Percentiles rank a stretch among this genome's conserved stretches.
These are phyloP conservation scores for Candida sp. DNA, from an alignment of 1,139 yeast species.

Conservation along the genomic window DNA sequence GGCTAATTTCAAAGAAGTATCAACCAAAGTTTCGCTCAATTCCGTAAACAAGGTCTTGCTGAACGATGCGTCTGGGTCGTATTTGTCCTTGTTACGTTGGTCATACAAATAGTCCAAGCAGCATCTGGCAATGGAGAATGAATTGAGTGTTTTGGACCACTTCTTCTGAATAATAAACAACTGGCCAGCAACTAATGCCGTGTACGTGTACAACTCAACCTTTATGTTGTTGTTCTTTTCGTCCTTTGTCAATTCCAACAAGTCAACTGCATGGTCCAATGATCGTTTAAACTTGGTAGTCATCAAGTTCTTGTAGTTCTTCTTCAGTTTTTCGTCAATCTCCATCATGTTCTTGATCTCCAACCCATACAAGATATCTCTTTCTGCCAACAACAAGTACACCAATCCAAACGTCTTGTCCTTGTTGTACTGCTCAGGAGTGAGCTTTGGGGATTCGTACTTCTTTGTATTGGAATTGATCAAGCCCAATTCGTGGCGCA, in stretches of 20 bases:
- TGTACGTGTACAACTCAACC: constrained; percentile 65
- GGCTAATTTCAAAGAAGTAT: constrained; percentile 69
- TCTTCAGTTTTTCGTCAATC: constrained; percentile 43
- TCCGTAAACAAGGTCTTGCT: constrained; percentile 56
- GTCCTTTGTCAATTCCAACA: constrained; percentile 45
- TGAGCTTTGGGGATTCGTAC: constrained; percentile 46
- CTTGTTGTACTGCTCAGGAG: constrained; percentile 47
- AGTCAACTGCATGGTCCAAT: constrained; percentile 42
- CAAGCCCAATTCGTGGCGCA: constrained; percentile 60
- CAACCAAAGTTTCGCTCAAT: constrained; percentile 62
- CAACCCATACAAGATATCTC: constrained; percentile 70
- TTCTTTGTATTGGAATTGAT: constrained; percentile 63
- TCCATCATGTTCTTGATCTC: constrained; percentile 65
- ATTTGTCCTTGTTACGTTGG: neutral
- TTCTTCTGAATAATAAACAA: constrained; percentile 59
- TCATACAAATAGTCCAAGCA: constrained; percentile 55
- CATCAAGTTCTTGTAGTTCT: constrained; percentile 56
- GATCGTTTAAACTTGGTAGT: constrained; percentile 74
- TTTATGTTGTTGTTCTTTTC: constrained; percentile 28
- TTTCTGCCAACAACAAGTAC: constrained; percentile 61
- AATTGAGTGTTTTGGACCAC: constrained; percentile 57
- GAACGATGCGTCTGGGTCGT: constrained; percentile 22
- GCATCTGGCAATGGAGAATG: constrained; percentile 66
- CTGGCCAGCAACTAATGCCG: constrained; percentile 64
- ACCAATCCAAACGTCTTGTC: constrained; percentile 53